Percentiles rank a stretch among this genome's conserved stretches.
Evolutionary conservation across 2,329 filamentous ascomycete genomes (phyloP).

Genomic region (Microthyrium microscopicum): DNA sequence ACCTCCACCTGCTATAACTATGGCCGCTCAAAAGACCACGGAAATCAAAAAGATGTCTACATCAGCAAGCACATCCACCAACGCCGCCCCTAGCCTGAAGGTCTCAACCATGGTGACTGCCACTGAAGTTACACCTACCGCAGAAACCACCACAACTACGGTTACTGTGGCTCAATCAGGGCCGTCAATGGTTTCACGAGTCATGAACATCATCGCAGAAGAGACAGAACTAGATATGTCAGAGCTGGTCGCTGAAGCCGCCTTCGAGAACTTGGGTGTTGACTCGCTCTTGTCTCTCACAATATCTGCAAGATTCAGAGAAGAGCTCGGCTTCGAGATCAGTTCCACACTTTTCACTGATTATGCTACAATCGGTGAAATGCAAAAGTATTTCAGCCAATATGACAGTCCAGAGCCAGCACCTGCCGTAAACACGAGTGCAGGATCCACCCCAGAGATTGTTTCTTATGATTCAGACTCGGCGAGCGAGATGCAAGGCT

Average conservation of each 20-base stretch:
- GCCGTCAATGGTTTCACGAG: constrained; percentile 25
- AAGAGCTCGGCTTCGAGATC: neutral
- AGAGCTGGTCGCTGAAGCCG: constrained; percentile 12
- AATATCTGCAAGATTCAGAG: constrained; percentile 13
- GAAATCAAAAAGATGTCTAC: neutral
- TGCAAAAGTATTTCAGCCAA: constrained; percentile 38
- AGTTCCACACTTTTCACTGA: constrained; percentile 17
- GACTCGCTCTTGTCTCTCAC: constrained; percentile 15
- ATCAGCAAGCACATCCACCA: neutral
- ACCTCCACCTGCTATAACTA: neutral
- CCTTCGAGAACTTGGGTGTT: constrained; percentile 14
- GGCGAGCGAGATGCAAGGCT: neutral
- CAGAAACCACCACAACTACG: neutral
- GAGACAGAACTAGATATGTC: constrained; percentile 11
- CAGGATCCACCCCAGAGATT: neutral
- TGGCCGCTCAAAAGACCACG: neutral
- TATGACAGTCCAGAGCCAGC: constrained; percentile 9
- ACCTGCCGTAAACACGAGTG: constrained; percentile 2
- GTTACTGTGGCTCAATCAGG: neutral
- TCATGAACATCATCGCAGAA: constrained; percentile 10
- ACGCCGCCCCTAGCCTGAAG: neutral
- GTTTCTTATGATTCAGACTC: neutral
- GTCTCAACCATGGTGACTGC: neutral
- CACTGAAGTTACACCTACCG: neutral
- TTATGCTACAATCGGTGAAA: constrained; percentile 46